These are phyloP conservation scores for Candida oleophila DNA, from an alignment of 805 yeast species.

Conservation along the genomic window DNA sequence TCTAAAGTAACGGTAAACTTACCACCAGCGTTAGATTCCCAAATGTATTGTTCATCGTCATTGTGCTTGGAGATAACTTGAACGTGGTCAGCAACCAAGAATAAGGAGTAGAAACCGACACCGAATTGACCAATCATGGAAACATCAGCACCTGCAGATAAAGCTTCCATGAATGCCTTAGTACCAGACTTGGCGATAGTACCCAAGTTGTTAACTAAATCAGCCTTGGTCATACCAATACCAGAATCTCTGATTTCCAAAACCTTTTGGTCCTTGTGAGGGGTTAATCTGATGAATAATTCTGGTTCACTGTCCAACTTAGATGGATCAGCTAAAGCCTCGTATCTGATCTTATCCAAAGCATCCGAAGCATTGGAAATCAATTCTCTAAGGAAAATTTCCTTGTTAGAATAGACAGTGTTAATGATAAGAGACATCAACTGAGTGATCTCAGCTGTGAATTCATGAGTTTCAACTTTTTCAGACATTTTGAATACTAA, in stretches of 20 bases:
- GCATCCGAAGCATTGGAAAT: constrained; percentile 99
- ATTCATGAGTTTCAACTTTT: constrained; percentile 83
- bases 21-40: constrained; percentile 99
- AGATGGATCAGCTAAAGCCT: constrained; percentile 89
- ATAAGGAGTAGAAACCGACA: constrained; percentile 99
- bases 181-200: constrained; percentile 99
- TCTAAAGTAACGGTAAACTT: constrained; percentile 95
- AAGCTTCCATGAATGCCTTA: constrained; percentile 98
- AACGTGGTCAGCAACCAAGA: constrained; percentile 98
- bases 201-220: constrained; percentile 98
- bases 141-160: constrained; percentile 99
- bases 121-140: constrained; percentile 99
- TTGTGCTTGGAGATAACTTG: constrained; percentile 98
- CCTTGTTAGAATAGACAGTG: constrained; percentile 99
- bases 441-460: constrained; percentile 99
- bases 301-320: constrained; percentile 94
- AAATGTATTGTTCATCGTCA: constrained; percentile 98
- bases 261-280: constrained; percentile 90
- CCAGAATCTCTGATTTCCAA: constrained; percentile 98
- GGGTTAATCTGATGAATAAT: constrained; percentile 95
- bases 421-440: constrained; percentile 99
- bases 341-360: constrained; percentile 95
- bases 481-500: constrained; percentile 43
- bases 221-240: constrained; percentile 99
- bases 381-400: constrained; percentile 97